Conservation (phyloP, 2,329 filamentous ascomycete genomes). For the Arthrocladium fulminans region DNA sequence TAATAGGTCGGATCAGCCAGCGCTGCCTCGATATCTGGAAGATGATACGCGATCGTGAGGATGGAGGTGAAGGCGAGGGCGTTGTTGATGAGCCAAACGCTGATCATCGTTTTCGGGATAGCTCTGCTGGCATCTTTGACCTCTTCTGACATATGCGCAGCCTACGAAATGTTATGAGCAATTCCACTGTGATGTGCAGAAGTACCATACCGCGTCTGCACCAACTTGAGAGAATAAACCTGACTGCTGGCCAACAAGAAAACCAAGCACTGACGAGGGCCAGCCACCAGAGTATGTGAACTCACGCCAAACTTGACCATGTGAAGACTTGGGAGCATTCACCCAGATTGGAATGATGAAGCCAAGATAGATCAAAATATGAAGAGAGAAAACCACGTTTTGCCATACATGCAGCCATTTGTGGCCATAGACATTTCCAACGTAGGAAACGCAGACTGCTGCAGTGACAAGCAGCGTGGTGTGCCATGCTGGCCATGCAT, state of each 20-base stretch:
- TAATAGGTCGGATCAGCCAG: constrained; percentile 35
- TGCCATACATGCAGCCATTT: constrained; percentile 21
- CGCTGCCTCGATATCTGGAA: constrained; percentile 28
- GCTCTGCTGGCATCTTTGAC: constrained; percentile 38
- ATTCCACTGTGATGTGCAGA: neutral
- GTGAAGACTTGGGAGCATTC: constrained; percentile 25
- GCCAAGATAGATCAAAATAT: constrained; percentile 29
- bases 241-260: constrained; percentile 32
- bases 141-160: constrained; percentile 40
- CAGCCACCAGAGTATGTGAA: constrained; percentile 32
- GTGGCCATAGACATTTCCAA: constrained; percentile 22
- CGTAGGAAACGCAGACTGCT: constrained; percentile 20
- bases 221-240: constrained; percentile 23
- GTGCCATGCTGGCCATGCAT: constrained; percentile 24
- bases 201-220: neutral
- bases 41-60: constrained; percentile 32
- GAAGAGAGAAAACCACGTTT: constrained; percentile 24
- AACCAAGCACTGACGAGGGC: constrained; percentile 26
- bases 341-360: constrained; percentile 26
- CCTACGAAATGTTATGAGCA: constrained; percentile 8
- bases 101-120: constrained; percentile 32
- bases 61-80: constrained; percentile 39
- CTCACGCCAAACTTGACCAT: constrained; percentile 27
- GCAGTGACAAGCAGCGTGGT: constrained; percentile 24
- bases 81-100: constrained; percentile 37